Conservation (phyloP, 805 yeast species). For the Metschnikowia aberdeeniae region DNA sequence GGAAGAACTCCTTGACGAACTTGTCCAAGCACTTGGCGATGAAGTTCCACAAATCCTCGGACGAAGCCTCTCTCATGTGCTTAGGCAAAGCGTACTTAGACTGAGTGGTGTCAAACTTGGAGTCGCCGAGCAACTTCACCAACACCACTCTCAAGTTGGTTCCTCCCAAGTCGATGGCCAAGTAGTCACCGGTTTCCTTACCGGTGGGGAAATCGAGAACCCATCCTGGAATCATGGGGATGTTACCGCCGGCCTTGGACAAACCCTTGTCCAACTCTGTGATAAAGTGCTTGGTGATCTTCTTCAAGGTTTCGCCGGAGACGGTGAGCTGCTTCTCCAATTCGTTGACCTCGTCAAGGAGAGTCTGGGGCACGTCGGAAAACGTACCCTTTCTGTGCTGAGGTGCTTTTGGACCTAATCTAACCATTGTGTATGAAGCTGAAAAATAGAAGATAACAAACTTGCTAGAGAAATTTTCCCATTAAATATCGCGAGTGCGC, state of each 20-base stretch:
- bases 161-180: conserved; percentile 97
- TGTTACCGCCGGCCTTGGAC: conserved; percentile 70
- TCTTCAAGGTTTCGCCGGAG: conserved; percentile 52
- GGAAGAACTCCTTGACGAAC: conserved; percentile 64
- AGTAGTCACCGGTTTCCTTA: conserved; percentile 78
- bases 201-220: conserved; percentile 93
- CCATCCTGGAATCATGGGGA: conserved; percentile 98
- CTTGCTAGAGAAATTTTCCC: conserved; percentile 3
- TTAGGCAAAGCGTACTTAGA: conserved; percentile 80
- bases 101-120: conserved; percentile 81
- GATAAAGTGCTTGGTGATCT: conserved; percentile 72
- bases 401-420: conserved; percentile 79
- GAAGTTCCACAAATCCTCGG: conserved; percentile 78
- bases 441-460: neutral
- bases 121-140: conserved; percentile 77
- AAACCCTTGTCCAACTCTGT: conserved; percentile 79
- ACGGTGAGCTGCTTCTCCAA: conserved; percentile 64
- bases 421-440: conserved; percentile 52
- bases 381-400: conserved; percentile 67
- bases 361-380: conserved; percentile 60
- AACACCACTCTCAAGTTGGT: conserved; percentile 92
- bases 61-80: conserved; percentile 68
- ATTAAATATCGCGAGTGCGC: conserved; percentile 4
- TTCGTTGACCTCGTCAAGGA: conserved; percentile 53
- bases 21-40: conserved; percentile 75